Conservation (phyloP, 2,329 filamentous ascomycete genomes). For the Aspergillus fructus region DNA sequence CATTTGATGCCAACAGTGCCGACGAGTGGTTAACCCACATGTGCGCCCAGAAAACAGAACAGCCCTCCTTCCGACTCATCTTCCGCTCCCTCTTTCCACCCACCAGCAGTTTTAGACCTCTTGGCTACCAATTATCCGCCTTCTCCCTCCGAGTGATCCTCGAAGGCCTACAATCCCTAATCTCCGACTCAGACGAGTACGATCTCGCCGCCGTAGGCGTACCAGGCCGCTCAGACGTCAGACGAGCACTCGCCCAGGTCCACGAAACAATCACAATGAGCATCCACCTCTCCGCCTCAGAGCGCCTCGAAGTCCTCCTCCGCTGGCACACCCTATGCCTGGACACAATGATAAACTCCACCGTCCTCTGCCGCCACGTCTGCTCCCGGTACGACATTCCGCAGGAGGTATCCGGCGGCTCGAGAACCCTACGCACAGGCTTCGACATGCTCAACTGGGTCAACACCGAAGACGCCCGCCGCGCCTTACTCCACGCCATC, state of each 20-base stretch:
- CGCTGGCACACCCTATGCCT: constrained; percentile 49
- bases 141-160: constrained; percentile 45
- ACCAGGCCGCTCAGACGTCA: constrained; percentile 40
- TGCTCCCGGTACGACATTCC: constrained; percentile 40
- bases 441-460: constrained; percentile 43
- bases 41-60: constrained; percentile 28
- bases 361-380: constrained; percentile 39
- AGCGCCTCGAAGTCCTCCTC: constrained; percentile 42
- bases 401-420: constrained; percentile 41
- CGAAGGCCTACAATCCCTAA: constrained; percentile 46
- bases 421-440: constrained; percentile 23
- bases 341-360: constrained; percentile 43
- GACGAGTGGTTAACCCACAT: constrained; percentile 44
- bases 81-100: constrained; percentile 43
- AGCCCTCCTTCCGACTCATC: constrained; percentile 42
- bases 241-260: constrained; percentile 40
- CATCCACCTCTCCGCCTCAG: constrained; percentile 35
- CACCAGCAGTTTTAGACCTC: constrained; percentile 25
- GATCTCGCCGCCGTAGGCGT: constrained; percentile 41
- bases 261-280: constrained; percentile 40
- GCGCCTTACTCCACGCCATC: constrained; percentile 44
- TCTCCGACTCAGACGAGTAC: constrained; percentile 41
- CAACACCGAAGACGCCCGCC: constrained; percentile 39
- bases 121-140: constrained; percentile 38
- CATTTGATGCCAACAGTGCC: constrained; percentile 41